phyloP scores from a whole-genome alignment of 306 rosid species.

The Rosa lucieae region DNA sequence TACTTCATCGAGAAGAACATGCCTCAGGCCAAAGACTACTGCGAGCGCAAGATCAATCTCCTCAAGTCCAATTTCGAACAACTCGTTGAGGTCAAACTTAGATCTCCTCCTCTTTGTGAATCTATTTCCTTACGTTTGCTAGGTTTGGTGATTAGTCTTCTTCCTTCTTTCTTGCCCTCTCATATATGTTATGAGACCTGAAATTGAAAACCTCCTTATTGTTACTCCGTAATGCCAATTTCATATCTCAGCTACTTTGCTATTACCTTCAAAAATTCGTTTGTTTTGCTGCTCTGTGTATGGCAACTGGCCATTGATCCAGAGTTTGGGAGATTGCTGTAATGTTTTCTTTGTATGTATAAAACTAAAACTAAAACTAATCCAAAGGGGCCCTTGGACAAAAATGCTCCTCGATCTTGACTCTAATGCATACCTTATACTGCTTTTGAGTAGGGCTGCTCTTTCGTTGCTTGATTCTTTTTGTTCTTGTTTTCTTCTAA shows the following conservation, averaged over 20 bases:
- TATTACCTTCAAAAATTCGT: no score
- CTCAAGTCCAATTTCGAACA: constrained; percentile 92
- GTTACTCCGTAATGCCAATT: not conserved
- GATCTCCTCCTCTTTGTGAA: no score
- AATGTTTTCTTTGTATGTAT: no score
- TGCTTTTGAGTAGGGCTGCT: not conserved
- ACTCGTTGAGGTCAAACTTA: constrained; percentile 62
- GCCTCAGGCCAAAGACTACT: constrained; percentile 84
- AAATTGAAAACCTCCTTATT: no score
- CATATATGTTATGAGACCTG: no score
- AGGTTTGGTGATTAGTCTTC: no score
- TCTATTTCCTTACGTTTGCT: not conserved
- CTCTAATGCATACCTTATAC: not conserved
- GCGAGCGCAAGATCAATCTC: constrained; percentile 82
- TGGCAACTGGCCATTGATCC: not conserved
- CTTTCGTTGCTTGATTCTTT: not conserved
- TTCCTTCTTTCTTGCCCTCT: no score
- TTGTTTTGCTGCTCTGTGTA: not conserved
- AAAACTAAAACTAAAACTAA: not conserved
- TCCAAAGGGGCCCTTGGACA: not conserved
- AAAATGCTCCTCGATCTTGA: not conserved
- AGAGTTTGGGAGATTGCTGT: not conserved
- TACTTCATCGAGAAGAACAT: constrained; percentile 93
- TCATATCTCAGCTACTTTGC: not conserved
- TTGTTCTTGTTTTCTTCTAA: not conserved